Base-by-base conservation (phyloP, 805 yeast genomes). In the Priceomyces carsonii region DNA sequence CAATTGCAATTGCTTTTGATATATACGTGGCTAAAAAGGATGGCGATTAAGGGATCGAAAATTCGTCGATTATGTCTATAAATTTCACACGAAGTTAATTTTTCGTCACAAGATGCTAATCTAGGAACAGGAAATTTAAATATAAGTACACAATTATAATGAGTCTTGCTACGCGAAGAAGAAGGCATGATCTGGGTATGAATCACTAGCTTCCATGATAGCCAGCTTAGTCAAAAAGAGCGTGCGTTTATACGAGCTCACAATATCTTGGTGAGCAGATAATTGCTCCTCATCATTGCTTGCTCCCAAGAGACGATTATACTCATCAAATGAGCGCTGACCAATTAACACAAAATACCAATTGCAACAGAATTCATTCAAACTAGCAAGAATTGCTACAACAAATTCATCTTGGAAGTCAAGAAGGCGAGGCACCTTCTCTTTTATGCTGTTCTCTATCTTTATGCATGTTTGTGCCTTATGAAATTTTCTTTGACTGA, bases 331-430 rank as follows among this genome's bases (percentile, higher is more conserved):
- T 28, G 48, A 49, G 13, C 38, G 21, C 8, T 42, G 34, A 2
- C 56, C 54, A n/a, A 53, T 42, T 9, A 47, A 42, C 8, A 24
- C 33, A 10, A 28, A 32, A 14, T 46, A 25, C 55, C 55, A 48
- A 22, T 29, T 18, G 15, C 40, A 31, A 21, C 43, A 42, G 21
- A 48, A 32, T 8, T 30, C 30, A 23, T 41, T 38, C 30, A 37
- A 45, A 16, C 38, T 22, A 2, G 26, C 32, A 12, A 35, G 19
- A 15, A 42, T 27, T 16, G 37, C 24, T 18, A 34, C 33, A 20
- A 40, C 37, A 19, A 46, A 37, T 15, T 16, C 20, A 20, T 32
- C 32, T 8, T 32, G n/a, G 10, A 18, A 34, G 5, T 28, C 18
- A n/a, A 34, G 16, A 5, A 43, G 28, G 5, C 21, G 21, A 4